Conservation (phyloP, 108 stramenopile species). For the Stephanodiscus minutulus region DNA sequence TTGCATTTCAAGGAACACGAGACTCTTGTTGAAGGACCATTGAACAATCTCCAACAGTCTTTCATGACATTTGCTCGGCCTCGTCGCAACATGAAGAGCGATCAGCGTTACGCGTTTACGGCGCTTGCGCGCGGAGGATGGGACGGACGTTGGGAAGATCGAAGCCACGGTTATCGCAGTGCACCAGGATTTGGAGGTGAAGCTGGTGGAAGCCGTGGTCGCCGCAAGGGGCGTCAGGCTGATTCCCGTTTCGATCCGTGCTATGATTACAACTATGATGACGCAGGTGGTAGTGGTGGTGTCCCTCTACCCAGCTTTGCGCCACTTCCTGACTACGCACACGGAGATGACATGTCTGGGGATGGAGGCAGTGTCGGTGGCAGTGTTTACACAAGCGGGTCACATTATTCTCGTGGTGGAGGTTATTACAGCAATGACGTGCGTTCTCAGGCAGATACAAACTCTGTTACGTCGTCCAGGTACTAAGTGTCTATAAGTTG, state of each 20-base stretch:
- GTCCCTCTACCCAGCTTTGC: constrained; percentile 86
- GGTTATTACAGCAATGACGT: constrained; percentile 44
- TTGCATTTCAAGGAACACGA: constrained; percentile 92
- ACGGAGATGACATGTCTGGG: constrained; percentile 79
- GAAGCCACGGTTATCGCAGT: constrained; percentile 42
- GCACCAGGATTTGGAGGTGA: constrained; percentile 62
- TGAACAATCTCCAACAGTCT: constrained; percentile 91
- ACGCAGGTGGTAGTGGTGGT: constrained; percentile 45
- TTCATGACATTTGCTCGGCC: constrained; percentile 95
- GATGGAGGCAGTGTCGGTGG: constrained; percentile 63
- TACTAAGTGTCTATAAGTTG: constrained; percentile 9
- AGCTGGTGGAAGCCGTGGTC: constrained; percentile 56
- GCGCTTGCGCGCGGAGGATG: constrained; percentile 90
- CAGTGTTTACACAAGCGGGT: constrained; percentile 51
- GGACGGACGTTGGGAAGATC: constrained; percentile 91
- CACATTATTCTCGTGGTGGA: constrained; percentile 43
- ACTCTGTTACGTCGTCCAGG: constrained; percentile 35
- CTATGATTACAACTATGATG: constrained; percentile 57
- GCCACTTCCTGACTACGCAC: constrained; percentile 76
- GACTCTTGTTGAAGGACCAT: constrained; percentile 88
- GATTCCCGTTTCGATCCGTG: constrained; percentile 89
- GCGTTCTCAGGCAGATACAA: constrained; percentile 50
- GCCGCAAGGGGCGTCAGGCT: constrained; percentile 59
- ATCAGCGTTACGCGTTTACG: constrained; percentile 88
- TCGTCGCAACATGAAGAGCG: constrained; percentile 73